phyloP scores from a whole-genome alignment of 805 yeast genomes.

The Nakazawaea laoshanensis region DNA sequence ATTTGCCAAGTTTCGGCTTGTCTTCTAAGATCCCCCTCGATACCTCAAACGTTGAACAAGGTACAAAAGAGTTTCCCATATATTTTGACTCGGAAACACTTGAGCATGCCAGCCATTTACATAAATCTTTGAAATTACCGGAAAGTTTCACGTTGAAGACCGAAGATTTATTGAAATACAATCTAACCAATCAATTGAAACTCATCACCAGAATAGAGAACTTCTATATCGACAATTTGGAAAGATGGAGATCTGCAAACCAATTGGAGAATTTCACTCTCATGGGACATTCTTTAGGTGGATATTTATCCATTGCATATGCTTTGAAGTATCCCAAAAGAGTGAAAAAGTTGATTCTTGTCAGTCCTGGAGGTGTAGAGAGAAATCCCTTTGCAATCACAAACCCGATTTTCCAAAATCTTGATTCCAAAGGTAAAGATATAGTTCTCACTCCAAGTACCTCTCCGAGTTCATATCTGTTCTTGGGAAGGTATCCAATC shows the following conservation, averaged over 20 bases:
- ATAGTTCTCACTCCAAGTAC: slow-evolving; percentile 24
- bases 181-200: slow-evolving; percentile 30
- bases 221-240: slow-evolving; percentile 51
- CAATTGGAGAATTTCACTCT: slow-evolving; percentile 48
- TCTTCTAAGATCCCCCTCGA: slow-evolving; percentile 37
- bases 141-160: slow-evolving; percentile 12
- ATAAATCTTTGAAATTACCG: slow-evolving; percentile 17
- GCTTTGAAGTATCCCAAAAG: slow-evolving; percentile 47
- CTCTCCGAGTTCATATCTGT: slow-evolving; percentile 34
- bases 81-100: slow-evolving; percentile 15
- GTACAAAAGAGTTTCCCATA: slow-evolving; percentile 15
- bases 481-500: slow-evolving; percentile 38
- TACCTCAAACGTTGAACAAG: slow-evolving; percentile 18
- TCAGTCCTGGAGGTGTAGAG: slow-evolving; percentile 78
- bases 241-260: slow-evolving; percentile 49
- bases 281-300: slow-evolving; percentile 77
- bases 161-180: slow-evolving; percentile 20
- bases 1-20: slow-evolving; percentile 47
- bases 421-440: slow-evolving; percentile 6
- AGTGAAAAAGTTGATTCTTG: slow-evolving; percentile 46
- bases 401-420: slow-evolving; percentile 21
- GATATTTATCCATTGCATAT: slow-evolving; percentile 60
- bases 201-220: slow-evolving; percentile 38
- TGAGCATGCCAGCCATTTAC: slow-evolving; percentile 15
- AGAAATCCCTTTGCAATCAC: slow-evolving; percentile 54